Evolutionary conservation across 2,329 filamentous ascomycete genomes (phyloP).

Genomic region (Colletotrichum truncatum): DNA sequence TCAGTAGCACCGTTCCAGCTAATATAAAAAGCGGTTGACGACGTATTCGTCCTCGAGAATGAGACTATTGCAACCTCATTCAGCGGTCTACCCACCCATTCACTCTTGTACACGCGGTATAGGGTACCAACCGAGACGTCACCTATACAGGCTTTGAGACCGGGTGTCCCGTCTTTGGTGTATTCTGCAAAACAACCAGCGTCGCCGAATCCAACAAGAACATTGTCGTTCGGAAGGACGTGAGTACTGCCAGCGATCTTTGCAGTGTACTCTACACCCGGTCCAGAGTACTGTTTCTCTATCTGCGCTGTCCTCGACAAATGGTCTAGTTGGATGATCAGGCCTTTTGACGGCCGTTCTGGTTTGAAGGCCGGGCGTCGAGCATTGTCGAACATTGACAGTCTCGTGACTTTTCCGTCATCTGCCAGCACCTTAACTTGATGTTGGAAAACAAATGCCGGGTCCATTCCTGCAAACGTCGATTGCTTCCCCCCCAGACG

Average conservation of each 20-base stretch:
- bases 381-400: constrained; percentile 62
- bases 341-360: not conserved
- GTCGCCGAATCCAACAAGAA: constrained; percentile 53
- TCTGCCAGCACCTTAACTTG: constrained; percentile 54
- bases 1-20: constrained; percentile 48
- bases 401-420: constrained; percentile 51
- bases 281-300: not conserved
- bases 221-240: constrained; percentile 48
- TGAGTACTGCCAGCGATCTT: not conserved
- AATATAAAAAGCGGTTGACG: constrained; percentile 42
- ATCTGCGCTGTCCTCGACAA: not conserved
- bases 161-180: constrained; percentile 34
- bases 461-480: too few relatives aligned
- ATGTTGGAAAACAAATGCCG: constrained; percentile 59
- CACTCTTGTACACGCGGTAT: constrained; percentile 40
- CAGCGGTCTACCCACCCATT: constrained; percentile 36
- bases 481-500: constrained; percentile 63
- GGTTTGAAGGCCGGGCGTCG: constrained; percentile 42
- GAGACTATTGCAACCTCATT: constrained; percentile 10
- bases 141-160: constrained; percentile 32
- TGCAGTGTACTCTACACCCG: constrained; percentile 40
- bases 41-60: not conserved
- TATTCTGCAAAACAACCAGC: constrained; percentile 39
- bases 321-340: not conserved
- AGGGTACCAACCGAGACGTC: not conserved